These are phyloP conservation scores for Anthostomella pinea DNA, from an alignment of 2,329 filamentous ascomycete genomes.

Conservation along the genomic window DNA sequence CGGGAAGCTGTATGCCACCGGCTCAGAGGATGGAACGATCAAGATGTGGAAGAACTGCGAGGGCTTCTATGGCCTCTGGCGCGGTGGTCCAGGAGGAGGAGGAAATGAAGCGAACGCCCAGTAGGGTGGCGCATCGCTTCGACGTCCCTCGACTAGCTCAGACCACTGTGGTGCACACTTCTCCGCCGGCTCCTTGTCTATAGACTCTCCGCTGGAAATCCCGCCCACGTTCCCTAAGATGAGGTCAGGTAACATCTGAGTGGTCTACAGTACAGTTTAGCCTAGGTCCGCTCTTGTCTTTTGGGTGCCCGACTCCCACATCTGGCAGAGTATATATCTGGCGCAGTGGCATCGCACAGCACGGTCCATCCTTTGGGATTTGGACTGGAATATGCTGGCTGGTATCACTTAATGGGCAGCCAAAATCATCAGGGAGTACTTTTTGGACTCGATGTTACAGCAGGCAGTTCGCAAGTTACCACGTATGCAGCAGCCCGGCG, in stretches of 20 bases:
- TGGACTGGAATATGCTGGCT: too few relatives aligned
- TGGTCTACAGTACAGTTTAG: too few relatives aligned
- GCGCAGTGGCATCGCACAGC: too few relatives aligned
- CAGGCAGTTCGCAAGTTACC: too few relatives aligned
- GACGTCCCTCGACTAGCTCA: constrained; percentile 13
- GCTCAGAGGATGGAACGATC: constrained; percentile 95
- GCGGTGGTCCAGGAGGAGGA: constrained; percentile 40
- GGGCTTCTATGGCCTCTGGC: constrained; percentile 63
- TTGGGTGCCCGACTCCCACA: neutral
- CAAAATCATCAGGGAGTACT: too few relatives aligned
- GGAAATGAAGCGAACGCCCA: constrained; percentile 34
- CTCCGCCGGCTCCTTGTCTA: constrained; percentile 8
- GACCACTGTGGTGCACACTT: constrained; percentile 6
- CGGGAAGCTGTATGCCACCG: constrained; percentile 92
- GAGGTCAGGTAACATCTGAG: constrained; percentile 3
- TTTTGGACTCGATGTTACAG: too few relatives aligned
- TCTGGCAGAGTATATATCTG: too few relatives aligned
- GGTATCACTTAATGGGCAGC: too few relatives aligned
- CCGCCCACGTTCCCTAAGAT: constrained; percentile 4
- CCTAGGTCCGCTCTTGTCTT: constrained; percentile 1
- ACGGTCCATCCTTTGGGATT: too few relatives aligned
- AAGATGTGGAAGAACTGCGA: constrained; percentile 81
- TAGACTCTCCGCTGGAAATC: constrained; percentile 14
- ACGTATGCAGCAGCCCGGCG: too few relatives aligned
- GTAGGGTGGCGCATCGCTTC: constrained; percentile 31